A percentile compares a stretch with the other conserved stretches of the same genome.
These are phyloP conservation scores for Alternaria longipes DNA, from an alignment of 2,329 filamentous ascomycete species.

Conservation along the genomic window DNA sequence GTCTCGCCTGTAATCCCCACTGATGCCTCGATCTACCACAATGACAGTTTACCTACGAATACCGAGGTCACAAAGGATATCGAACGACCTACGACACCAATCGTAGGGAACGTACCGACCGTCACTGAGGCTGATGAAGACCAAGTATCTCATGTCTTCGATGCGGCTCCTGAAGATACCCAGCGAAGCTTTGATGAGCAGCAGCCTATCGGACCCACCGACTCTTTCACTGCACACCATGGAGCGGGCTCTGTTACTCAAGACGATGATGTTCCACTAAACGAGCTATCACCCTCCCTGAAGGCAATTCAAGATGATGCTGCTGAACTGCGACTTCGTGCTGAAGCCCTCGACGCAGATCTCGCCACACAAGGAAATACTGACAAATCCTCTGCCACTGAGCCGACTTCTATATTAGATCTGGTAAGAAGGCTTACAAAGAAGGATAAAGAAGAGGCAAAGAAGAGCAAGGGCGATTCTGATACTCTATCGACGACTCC, in stretches of 20 bases:
- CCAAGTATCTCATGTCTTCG: not conserved
- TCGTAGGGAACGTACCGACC: not conserved
- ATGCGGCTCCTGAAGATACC: conserved; percentile 5
- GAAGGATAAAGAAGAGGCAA: conserved; percentile 42
- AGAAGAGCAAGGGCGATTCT: conserved; percentile 31
- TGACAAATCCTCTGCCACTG: conserved; percentile 22
- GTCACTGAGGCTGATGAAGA: not conserved
- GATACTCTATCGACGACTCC: conserved; percentile 37
- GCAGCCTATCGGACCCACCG: not conserved
- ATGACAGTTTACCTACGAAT: not conserved
- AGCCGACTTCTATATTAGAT: conserved; percentile 37
- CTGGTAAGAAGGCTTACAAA: conserved; percentile 39
- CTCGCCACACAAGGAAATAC: conserved; percentile 20
- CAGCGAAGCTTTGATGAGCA: conserved; percentile 8
- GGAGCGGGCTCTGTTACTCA: not conserved
- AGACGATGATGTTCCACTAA: not conserved
- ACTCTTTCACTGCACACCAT: conserved; percentile 1
- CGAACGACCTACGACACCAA: conserved; percentile 7
- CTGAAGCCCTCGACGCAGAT: conserved; percentile 37
- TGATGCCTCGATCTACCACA: conserved; percentile 4
- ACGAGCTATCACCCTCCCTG: conserved; percentile 36
- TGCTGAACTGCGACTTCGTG: conserved; percentile 37
- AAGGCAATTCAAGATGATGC: conserved; percentile 39
- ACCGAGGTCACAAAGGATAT: conserved; percentile 4
- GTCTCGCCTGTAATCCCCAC: not conserved